Conservation (phyloP, 495 filamentous ascomycete species). For the Thozetella sp. region DNA sequence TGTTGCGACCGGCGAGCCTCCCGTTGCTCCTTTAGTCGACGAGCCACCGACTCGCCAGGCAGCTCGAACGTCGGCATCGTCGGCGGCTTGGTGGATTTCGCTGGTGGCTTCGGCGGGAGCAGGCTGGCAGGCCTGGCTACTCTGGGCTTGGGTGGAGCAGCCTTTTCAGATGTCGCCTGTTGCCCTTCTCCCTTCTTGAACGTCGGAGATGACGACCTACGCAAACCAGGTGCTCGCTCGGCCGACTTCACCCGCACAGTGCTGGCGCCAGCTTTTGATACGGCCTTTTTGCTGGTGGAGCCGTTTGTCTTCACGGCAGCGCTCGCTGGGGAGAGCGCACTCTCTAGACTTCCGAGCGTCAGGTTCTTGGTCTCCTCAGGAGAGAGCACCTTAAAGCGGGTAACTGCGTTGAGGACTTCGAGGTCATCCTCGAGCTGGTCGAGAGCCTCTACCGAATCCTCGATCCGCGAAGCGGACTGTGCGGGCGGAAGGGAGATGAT, state of each 20-base stretch:
- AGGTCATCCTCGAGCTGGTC: slow-evolving; percentile 71
- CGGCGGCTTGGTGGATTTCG: slow-evolving; percentile 60
- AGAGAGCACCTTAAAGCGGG: slow-evolving; percentile 37
- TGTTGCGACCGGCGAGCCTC: slow-evolving; percentile 45
- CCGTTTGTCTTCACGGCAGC: slow-evolving; percentile 10
- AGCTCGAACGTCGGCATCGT: slow-evolving; percentile 71
- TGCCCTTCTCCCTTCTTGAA: slow-evolving; percentile 30
- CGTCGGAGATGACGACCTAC: slow-evolving; percentile 33
- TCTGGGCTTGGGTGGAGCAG: slow-evolving; percentile 17
- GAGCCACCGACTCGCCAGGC: slow-evolving; percentile 70
- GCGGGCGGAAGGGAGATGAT: slow-evolving; percentile 37
- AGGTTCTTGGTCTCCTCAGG: slow-evolving; percentile 17
- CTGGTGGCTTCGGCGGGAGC: slow-evolving; percentile 41
- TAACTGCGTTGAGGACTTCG: slow-evolving; percentile 50
- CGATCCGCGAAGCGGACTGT: slow-evolving; percentile 55
- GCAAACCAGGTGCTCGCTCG: slow-evolving; percentile 24
- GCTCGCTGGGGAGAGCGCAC: neutral
- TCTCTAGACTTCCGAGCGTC: neutral
- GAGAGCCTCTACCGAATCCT: slow-evolving; percentile 69
- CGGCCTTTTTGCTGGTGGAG: slow-evolving; percentile 14
- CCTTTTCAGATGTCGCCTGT: slow-evolving; percentile 15
- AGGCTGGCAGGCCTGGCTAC: slow-evolving; percentile 39
- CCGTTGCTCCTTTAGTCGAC: slow-evolving; percentile 56
- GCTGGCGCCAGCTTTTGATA: slow-evolving; percentile 4
- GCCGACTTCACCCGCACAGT: slow-evolving; percentile 24